Base-by-base conservation (phyloP, 495 filamentous ascomycete species). In the Xylaria acuta region DNA sequence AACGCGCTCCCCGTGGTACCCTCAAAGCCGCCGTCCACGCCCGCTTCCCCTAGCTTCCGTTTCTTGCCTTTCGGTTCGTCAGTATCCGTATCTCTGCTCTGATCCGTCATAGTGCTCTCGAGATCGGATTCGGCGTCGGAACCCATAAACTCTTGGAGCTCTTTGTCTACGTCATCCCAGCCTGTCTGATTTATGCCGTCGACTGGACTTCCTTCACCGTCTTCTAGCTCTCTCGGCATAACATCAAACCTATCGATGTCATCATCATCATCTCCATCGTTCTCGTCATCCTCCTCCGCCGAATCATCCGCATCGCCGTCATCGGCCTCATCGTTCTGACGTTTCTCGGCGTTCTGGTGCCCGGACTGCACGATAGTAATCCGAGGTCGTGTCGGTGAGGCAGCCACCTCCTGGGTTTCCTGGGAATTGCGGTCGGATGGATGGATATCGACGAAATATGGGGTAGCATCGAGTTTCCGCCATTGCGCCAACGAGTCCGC, bases 401-500 rank as follows among this genome's bases (percentile, higher is more conserved):
- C 73, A 71, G 27, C 82, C 77, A 27, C 73, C 60, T 75, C 74
- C 77, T 83, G 18, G 12, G 74, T 73, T 34, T 73, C 74, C 36
- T 66, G 64, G 81, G 78, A 30, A 76, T 80, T 82, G 6, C 89
- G 85, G 73, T 91, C 90, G 65, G 89, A 85, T 0, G 89, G 89
- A 73, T 92, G 87, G 43, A 92, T 83, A 14, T 86, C 79, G 40
- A 94, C 82, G 16, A 94, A 80, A 76, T 97, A 98, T 0, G 90
- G 89, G 5, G 84, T 85, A 78, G 97, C 95, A 36, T 93, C 88
- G 25, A 93, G 82, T 64, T 86, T 90, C 64, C 84, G 83, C 95
- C 95, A 99, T 75, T 89, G 89, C 4, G 87, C 89, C 67, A 98
- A 88, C 41, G 88, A 94, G 69, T 94, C 92, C 38, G 90, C 84